Percentiles rank a stretch among this genome's conserved stretches.
Evolutionary conservation across 805 yeast genomes (phyloP).

Genomic region (Saturnispora diversa): DNA sequence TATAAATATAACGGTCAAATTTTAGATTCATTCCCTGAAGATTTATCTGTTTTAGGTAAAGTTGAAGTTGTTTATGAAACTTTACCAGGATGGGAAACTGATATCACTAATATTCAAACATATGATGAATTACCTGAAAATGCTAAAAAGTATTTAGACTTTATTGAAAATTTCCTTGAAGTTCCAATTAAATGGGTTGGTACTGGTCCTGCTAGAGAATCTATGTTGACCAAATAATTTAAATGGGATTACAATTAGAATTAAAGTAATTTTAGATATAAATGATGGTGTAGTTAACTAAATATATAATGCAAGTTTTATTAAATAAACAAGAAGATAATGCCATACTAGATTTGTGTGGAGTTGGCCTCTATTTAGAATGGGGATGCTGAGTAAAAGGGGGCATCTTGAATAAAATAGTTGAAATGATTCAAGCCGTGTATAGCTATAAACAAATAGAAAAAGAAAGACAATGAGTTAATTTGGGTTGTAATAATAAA

Average conservation of each 20-base stretch:
- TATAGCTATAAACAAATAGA: no score
- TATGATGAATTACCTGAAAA: constrained; percentile 80
- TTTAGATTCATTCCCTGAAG: constrained; percentile 85
- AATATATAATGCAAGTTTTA: no score
- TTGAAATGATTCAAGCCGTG: no score
- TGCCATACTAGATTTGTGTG: no score
- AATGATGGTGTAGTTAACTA: no score
- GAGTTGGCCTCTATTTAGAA: no score
- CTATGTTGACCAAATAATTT: constrained; percentile 61
- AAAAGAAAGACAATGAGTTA: no score
- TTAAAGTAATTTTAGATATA: no score
- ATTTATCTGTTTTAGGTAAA: constrained; percentile 68
- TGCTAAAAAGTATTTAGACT: constrained; percentile 77
- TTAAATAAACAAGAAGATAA: no score
- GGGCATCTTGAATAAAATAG: no score
- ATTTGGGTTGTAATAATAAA: no score
- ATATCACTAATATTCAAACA: constrained; percentile 61
- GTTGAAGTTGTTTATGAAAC: constrained; percentile 90
- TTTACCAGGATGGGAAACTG: constrained; percentile 89
- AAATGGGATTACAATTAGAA: neutral
- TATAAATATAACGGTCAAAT: constrained; percentile 74
- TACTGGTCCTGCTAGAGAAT: constrained; percentile 94
- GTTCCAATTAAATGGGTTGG: constrained; percentile 96
- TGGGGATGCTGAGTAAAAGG: no score
- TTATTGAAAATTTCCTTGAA: constrained; percentile 73